A percentile compares a stretch with the other conserved stretches of the same genome.
phyloP scores from a whole-genome alignment of 2,329 filamentous ascomycete genomes.

The Diaporthe ampelina region DNA sequence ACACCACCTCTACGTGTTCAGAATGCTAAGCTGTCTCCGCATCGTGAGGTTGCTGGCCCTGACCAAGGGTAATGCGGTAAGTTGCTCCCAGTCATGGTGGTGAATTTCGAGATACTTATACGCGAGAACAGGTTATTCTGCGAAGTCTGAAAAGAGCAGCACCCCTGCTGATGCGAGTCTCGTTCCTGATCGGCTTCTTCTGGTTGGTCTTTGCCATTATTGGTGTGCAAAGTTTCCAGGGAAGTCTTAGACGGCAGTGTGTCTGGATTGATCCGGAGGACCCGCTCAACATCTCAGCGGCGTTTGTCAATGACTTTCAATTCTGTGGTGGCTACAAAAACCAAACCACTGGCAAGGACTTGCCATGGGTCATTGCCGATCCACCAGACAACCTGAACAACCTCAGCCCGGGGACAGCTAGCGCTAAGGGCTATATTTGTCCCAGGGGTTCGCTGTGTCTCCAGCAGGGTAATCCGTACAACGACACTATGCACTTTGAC shows the following conservation, averaged over 20 bases:
- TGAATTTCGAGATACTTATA: neutral
- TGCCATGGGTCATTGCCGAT: conserved; percentile 76
- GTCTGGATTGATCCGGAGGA: conserved; percentile 79
- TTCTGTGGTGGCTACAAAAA: conserved; percentile 90
- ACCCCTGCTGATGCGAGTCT: conserved; percentile 90
- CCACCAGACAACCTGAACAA: conserved; percentile 56
- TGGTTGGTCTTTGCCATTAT: conserved; percentile 98
- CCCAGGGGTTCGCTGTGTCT: conserved; percentile 87
- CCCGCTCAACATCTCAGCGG: conserved; percentile 65
- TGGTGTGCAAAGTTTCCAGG: conserved; percentile 96
- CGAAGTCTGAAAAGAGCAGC: conserved; percentile 96
- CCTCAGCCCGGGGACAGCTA: conserved; percentile 63
- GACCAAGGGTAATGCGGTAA: conserved; percentile 91
- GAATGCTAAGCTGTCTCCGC: conserved; percentile 95
- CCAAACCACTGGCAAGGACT: conserved; percentile 65
- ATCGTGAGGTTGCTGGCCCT: conserved; percentile 92
- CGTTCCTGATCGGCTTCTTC: conserved; percentile 95
- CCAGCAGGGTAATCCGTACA: conserved; percentile 82
- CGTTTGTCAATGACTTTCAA: conserved; percentile 75
- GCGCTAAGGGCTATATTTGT: conserved; percentile 88
- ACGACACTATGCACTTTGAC: conserved; percentile 92
- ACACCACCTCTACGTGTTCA: conserved; percentile 88
- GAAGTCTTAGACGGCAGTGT: conserved; percentile 82
- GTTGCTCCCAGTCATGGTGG: conserved; percentile 48
- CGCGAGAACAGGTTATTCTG: conserved; percentile 80